Evolutionary conservation across 2,329 filamentous ascomycete species (phyloP), one percentile per base, ranked within the genome.

Genomic region (Sporothrix humicola): DNA sequence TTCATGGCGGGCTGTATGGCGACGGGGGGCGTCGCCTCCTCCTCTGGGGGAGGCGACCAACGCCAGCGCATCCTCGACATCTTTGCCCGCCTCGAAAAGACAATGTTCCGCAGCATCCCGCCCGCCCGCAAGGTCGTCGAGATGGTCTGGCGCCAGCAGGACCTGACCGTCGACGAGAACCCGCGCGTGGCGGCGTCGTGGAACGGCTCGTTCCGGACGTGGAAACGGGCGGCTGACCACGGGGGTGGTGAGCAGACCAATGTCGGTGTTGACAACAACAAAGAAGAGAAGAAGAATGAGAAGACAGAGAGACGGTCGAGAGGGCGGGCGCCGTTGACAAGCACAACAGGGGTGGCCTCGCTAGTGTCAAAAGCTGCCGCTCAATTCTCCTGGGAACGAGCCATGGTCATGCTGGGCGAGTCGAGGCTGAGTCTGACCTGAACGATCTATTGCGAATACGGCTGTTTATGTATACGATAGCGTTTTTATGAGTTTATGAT

Each of bases 61-160:
- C 72, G 72, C 2, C 65, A 66, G 1, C 65, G 26, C 5, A 65
- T 73, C 23, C 15, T 72, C 15, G 26, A 59, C n/a, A 73, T 73
- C 15, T 68, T 69, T 48, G 23, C 71, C 2, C 42, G 56, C 2
- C 65, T 68, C 12, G 59, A 66, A 48, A 71, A 58, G 13, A 71
- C 72, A 6, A 71, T 54, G 31, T 66, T 71, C 54, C 61, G 59
- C 31, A 72, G 72, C 52, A 58, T 68, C 8, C 72, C 72, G 10
- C 69, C 72, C 12, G 69, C 69, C 1, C 48, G 59, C 3, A 69
- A 66, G n/a, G 69, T 73, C 44, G 59, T 72, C 23, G 69, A 73
- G 69, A 73, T 68, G 46, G 72, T 73, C 3, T 73, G 72, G 72
- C 69, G 72, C 15, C 69, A 73, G 61, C 68, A 69, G 37, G 69